Conservation (phyloP, 2,329 filamentous ascomycete species). For the Claviceps sp. region DNA sequence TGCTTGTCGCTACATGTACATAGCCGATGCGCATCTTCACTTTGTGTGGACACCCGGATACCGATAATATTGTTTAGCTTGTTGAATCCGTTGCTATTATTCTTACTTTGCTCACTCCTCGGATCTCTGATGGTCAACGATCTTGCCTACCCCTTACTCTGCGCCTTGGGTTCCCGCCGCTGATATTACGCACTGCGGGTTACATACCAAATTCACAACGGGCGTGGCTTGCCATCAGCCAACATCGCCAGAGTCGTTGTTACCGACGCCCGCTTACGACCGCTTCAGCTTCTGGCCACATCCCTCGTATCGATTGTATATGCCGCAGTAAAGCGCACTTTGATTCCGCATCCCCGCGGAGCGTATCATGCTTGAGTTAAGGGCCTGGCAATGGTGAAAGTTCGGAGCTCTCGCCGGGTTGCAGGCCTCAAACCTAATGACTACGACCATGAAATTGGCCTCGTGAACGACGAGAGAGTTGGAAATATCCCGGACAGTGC, state of each 20-base stretch:
- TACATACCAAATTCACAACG: not conserved
- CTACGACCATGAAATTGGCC: slow-evolving; percentile 58
- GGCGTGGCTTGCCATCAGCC: not conserved
- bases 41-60: not conserved
- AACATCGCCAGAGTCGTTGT: not conserved
- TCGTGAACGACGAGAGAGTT: slow-evolving; percentile 42
- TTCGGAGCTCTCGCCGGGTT: slow-evolving; percentile 41
- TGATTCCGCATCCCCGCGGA: not conserved
- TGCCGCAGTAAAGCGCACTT: not conserved
- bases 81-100: not conserved
- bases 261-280: not conserved
- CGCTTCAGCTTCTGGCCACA: not conserved
- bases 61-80: not conserved
- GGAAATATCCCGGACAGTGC: slow-evolving; percentile 11
- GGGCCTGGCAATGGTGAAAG: slow-evolving; percentile 17
- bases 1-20: not conserved
- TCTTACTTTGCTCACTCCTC: not conserved
- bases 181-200: too few relatives aligned
- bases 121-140: not conserved
- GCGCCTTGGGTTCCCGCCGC: too few relatives aligned
- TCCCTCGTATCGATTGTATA: not conserved
- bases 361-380: slow-evolving; percentile 10
- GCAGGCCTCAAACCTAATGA: slow-evolving; percentile 43
- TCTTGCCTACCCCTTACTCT: too few relatives aligned
- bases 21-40: not conserved